These are phyloP conservation scores for Panicum hallii DNA, from an alignment of 202 grass and related monocot species.

Conservation along the genomic window DNA sequence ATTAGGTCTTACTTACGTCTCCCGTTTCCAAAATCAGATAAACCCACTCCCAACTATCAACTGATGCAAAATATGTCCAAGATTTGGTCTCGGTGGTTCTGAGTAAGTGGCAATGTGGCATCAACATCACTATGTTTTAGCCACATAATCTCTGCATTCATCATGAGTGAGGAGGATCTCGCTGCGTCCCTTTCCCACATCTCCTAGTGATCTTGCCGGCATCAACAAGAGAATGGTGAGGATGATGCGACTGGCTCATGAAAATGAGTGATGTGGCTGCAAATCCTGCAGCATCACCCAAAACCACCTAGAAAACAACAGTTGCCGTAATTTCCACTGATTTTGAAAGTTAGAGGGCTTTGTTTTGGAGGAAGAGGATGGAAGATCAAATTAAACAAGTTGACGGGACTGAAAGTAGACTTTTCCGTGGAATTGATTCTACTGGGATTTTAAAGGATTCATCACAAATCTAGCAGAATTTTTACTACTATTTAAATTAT, in stretches of 20 bases:
- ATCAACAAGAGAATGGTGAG: not conserved
- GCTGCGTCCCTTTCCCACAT: not conserved
- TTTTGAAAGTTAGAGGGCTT: not conserved
- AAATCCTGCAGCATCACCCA: not conserved
- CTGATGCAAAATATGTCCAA: not conserved
- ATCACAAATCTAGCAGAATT: not conserved
- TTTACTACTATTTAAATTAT: no score
- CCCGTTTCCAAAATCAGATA: no score
- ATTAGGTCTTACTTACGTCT: no score
- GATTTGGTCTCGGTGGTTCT: not conserved
- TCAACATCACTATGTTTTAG: not conserved
- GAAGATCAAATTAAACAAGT: not conserved
- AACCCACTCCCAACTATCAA: no score
- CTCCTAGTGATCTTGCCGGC: not conserved
- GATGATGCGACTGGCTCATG: not conserved
- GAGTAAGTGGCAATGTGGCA: not conserved
- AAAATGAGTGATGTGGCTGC: not conserved
- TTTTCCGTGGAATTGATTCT: not conserved
- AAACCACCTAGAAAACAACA: not conserved
- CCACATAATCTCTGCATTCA: not conserved
- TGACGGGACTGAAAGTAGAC: not conserved
- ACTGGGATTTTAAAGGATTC: not conserved
- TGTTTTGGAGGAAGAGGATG: not conserved
- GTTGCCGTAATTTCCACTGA: not conserved
- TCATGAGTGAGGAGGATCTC: not conserved